A percentile compares a stretch with the other conserved stretches of the same genome.
Evolutionary conservation across 2,329 filamentous ascomycete species (phyloP).

Genomic region (Grosmannia serpens): DNA sequence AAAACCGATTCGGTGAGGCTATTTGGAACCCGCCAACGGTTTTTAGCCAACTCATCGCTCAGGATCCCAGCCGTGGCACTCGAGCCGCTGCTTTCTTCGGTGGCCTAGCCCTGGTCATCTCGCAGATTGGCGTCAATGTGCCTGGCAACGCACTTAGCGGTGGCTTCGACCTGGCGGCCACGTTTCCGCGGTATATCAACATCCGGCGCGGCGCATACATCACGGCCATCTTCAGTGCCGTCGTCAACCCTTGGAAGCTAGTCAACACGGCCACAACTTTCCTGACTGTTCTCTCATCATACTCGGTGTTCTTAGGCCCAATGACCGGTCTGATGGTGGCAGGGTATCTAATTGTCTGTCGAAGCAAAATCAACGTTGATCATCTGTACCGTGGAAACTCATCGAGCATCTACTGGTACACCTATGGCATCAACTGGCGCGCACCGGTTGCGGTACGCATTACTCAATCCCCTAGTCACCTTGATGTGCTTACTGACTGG

Average conservation of each 20-base stretch:
- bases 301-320: conserved; percentile 15
- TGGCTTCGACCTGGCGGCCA: conserved; percentile 42
- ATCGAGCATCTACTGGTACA: conserved; percentile 8
- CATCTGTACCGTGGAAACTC: conserved; percentile 5
- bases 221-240: conserved; percentile 30
- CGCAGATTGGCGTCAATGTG: conserved; percentile 33
- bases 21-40: conserved; percentile 31
- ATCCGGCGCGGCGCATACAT: conserved; percentile 42
- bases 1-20: conserved; percentile 21
- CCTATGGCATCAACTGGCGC: conserved; percentile 6
- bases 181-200: conserved; percentile 41
- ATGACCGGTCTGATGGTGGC: conserved; percentile 8
- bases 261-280: conserved; percentile 32
- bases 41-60: conserved; percentile 23
- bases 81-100: conserved; percentile 34
- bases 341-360: conserved; percentile 19
- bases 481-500: not conserved
- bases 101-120: conserved; percentile 29
- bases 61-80: conserved; percentile 18
- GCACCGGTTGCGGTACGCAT: conserved; percentile 12
- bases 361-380: conserved; percentile 21
- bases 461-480: not conserved
- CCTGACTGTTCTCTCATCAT: conserved; percentile 32
- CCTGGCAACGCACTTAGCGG: conserved; percentile 36
- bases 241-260: conserved; percentile 38